Evolutionary conservation across 1,284 basidiomycete species (phyloP), one percentile per base, ranked within the genome.

Genomic region (Cryptococcus wingfieldii): DNA sequence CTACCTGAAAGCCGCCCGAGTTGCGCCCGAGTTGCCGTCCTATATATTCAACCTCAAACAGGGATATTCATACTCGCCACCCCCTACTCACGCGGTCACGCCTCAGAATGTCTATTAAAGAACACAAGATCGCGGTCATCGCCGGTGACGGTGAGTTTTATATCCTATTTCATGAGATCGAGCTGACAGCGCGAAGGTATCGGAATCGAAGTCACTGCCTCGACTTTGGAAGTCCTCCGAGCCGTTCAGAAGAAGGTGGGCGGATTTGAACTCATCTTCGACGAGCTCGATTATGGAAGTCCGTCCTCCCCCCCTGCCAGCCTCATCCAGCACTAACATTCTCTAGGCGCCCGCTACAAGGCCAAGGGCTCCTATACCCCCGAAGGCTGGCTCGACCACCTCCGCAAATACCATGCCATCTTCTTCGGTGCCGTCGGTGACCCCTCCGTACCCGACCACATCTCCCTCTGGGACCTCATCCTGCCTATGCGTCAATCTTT

Each of bases 401-500:
- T 79, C 39, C 62, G 63, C 38, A 59, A 60, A 13, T 72, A 65
- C 47, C 72, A 75, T 52, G 74, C 73, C n/a, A 76, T 77, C 60
- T 76, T 68, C 58, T 79, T 79, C 58, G 76, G 72, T 27, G 76
- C 74, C 7, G 78, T 77, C 4, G 78, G 78, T 8, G 75, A 72
- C 55, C 77, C 72, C 13, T 67, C 76, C 18, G 80, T 82, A 4
- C 81, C 81, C 27, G 82, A 83, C 71, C 81, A 83, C 59, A 79
- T 83, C 56, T 81, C 80, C 14, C 73, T 83, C 23, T 83, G 81
- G 82, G 79, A 79, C 41, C 78, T 80, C 50, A 70, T 81, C 34
- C 72, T 82, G 3, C 72, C 79, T 38, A 82, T 83, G 66, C 77
- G 82, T 48, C 79, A 81, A 47, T 79, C 83, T 28, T 79, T 83